Percentiles rank a stretch among this genome's conserved stretches.
These are phyloP conservation scores for Arabidopsis arenosa DNA, from an alignment of 345 rosid genomes.

Conservation along the genomic window DNA sequence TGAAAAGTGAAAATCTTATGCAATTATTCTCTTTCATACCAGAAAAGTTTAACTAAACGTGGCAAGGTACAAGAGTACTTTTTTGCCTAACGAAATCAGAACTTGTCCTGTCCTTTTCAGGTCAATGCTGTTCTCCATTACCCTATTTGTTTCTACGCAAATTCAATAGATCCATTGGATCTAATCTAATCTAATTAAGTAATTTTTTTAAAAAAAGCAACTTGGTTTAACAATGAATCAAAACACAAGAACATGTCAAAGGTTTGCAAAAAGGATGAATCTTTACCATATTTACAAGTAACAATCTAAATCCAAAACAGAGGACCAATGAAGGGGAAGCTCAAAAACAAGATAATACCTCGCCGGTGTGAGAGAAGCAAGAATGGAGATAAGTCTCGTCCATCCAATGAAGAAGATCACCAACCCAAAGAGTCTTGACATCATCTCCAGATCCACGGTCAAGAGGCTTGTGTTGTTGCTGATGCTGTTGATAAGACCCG, in stretches of 20 bases:
- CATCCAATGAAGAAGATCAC: conserved; percentile 95
- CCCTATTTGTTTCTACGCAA: conserved; percentile 31
- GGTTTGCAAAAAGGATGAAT: background rate
- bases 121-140: conserved; percentile 39
- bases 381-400: conserved; percentile 79
- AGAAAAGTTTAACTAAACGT: conserved; percentile 33
- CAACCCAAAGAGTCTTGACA: conserved; percentile 80
- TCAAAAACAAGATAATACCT: conserved; percentile 50
- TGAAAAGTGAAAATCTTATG: conserved; percentile 20
- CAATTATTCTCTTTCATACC: background rate
- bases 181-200: conserved; percentile 33
- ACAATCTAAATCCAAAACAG: conserved; percentile 1
- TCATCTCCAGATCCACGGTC: conserved; percentile 61
- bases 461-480: conserved; percentile 44
- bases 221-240: conserved; percentile 14
- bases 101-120: conserved; percentile 43
- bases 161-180: conserved; percentile 32
- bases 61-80: conserved; percentile 38
- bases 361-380: conserved; percentile 76
- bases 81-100: conserved; percentile 29
- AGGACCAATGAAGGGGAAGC: conserved; percentile 56
- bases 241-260: conserved; percentile 31
- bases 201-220: background rate
- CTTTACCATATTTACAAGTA: no score
- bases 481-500: conserved; percentile 41